A percentile compares a stretch with the other conserved stretches of the same genome.
These are phyloP conservation scores for Porcisia hertigi DNA, from an alignment of 208 protist species.

Conservation along the genomic window DNA sequence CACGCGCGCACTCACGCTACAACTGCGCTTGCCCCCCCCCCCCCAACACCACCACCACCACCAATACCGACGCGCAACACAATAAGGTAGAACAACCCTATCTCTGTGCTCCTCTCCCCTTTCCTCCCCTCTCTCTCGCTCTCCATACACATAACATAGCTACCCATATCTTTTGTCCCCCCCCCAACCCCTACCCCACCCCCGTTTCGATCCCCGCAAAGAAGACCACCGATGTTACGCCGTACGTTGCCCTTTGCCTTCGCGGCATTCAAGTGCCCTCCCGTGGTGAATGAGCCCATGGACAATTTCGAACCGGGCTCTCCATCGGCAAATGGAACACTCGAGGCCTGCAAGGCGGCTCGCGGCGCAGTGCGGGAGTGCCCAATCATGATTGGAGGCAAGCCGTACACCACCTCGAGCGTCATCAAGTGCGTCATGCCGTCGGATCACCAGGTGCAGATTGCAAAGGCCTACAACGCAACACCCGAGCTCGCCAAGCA, in stretches of 20 bases:
- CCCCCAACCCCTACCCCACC: not conserved
- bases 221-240: conserved; percentile 54
- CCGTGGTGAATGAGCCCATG: conserved; percentile 88
- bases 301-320: conserved; percentile 87
- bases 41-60: not conserved
- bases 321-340: conserved; percentile 50
- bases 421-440: conserved; percentile 69
- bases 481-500: conserved; percentile 79
- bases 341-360: conserved; percentile 69
- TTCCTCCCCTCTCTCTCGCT: not conserved
- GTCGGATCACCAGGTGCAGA: conserved; percentile 73
- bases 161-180: no score
- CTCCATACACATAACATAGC: not conserved
- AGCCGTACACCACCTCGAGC: conserved; percentile 80
- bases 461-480: conserved; percentile 88
- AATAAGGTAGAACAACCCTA: not conserved
- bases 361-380: conserved; percentile 68
- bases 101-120: not conserved
- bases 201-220: conserved; percentile 5
- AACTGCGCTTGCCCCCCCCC: not conserved
- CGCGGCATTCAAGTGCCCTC: conserved; percentile 58
- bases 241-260: conserved; percentile 61
- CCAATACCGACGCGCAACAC: no score
- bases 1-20: not conserved
- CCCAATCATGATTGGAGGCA: conserved; percentile 91